These are phyloP conservation scores for Penicillium rolfsii DNA, from an alignment of 2,329 filamentous ascomycete species.

Conservation along the genomic window DNA sequence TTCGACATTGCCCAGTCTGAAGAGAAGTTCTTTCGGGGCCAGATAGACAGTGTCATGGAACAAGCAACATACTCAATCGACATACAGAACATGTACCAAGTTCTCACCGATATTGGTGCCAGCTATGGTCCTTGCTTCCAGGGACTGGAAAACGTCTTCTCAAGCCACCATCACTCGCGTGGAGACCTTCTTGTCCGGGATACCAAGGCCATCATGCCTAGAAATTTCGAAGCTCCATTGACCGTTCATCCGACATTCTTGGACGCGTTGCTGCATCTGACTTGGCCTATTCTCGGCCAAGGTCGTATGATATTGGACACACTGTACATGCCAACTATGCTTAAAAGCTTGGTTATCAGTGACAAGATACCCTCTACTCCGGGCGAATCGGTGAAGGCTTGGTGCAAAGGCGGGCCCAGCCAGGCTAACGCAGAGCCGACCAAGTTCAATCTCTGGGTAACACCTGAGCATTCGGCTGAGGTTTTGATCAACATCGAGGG, in stretches of 20 bases:
- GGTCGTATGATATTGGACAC: slow-evolving; percentile 35
- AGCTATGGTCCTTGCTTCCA: slow-evolving; percentile 58
- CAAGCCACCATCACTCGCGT: slow-evolving; percentile 34
- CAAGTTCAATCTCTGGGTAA: slow-evolving; percentile 28
- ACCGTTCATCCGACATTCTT: slow-evolving; percentile 54
- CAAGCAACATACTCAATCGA: slow-evolving; percentile 34
- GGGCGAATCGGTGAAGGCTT: slow-evolving; percentile 27
- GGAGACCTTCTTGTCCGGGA: slow-evolving; percentile 49
- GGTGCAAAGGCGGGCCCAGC: slow-evolving; percentile 28
- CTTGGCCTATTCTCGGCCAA: slow-evolving; percentile 40
- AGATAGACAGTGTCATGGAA: slow-evolving; percentile 17
- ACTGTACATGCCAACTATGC: slow-evolving; percentile 41
- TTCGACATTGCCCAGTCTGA: slow-evolving; percentile 21
- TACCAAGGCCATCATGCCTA: slow-evolving; percentile 52
- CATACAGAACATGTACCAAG: slow-evolving; percentile 50
- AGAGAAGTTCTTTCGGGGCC: slow-evolving; percentile 14
- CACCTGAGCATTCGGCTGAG: slow-evolving; percentile 20
- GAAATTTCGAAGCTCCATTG: slow-evolving; percentile 48
- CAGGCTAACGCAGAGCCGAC: slow-evolving; percentile 23
- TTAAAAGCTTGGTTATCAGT: slow-evolving; percentile 34
- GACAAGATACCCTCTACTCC: slow-evolving; percentile 18
- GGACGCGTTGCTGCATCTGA: slow-evolving; percentile 42
- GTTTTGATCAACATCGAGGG: slow-evolving; percentile 29
- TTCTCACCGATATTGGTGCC: slow-evolving; percentile 52
- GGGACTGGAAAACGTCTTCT: slow-evolving; percentile 53